phyloP scores from a whole-genome alignment of 2,329 filamentous ascomycete species.

The Bipolaris victoriae region DNA sequence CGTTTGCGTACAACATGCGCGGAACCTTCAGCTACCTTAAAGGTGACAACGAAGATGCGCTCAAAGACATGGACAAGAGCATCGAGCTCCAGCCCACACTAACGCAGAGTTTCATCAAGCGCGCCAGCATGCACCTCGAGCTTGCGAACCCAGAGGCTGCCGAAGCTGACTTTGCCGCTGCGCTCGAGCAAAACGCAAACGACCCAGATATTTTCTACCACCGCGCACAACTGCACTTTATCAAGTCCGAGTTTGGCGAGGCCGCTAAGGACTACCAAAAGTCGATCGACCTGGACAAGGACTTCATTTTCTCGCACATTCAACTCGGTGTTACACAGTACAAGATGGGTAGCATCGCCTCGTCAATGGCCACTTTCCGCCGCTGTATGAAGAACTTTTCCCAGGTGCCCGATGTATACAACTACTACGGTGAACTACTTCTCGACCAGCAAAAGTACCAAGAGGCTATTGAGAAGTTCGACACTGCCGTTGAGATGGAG shows the following conservation, averaged over 20 bases:
- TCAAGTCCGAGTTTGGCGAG: slow-evolving; percentile 89
- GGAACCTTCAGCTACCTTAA: slow-evolving; percentile 94
- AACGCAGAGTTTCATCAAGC: slow-evolving; percentile 98
- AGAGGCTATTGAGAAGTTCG: slow-evolving; percentile 97
- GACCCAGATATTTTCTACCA: slow-evolving; percentile 99
- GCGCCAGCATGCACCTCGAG: slow-evolving; percentile 96
- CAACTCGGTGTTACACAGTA: slow-evolving; percentile 99
- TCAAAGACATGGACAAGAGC: slow-evolving; percentile 88
- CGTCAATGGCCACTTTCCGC: slow-evolving; percentile 97
- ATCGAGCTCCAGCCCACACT: slow-evolving; percentile 85
- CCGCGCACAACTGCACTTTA: slow-evolving; percentile 97
- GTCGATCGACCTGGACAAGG: slow-evolving; percentile 93
- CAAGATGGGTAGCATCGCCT: slow-evolving; percentile 98
- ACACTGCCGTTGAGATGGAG: slow-evolving; percentile 98
- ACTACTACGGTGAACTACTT: slow-evolving; percentile 97
- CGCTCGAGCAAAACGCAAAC: slow-evolving; percentile 80
- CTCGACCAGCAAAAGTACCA: slow-evolving; percentile 95
- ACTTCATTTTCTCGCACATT: slow-evolving; percentile 99
- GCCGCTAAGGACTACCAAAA: slow-evolving; percentile 99
- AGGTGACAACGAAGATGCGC: slow-evolving; percentile 82
- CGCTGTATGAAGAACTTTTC: slow-evolving; percentile 98
- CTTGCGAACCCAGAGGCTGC: slow-evolving; percentile 86
- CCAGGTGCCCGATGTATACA: slow-evolving; percentile 96
- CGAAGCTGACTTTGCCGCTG: slow-evolving; percentile 83
- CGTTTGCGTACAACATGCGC: slow-evolving; percentile 93